A percentile compares a stretch with the other conserved stretches of the same genome.
These are phyloP conservation scores for Aspergillus sclerotiicarbonarius DNA, from an alignment of 495 filamentous ascomycete genomes.

Conservation along the genomic window DNA sequence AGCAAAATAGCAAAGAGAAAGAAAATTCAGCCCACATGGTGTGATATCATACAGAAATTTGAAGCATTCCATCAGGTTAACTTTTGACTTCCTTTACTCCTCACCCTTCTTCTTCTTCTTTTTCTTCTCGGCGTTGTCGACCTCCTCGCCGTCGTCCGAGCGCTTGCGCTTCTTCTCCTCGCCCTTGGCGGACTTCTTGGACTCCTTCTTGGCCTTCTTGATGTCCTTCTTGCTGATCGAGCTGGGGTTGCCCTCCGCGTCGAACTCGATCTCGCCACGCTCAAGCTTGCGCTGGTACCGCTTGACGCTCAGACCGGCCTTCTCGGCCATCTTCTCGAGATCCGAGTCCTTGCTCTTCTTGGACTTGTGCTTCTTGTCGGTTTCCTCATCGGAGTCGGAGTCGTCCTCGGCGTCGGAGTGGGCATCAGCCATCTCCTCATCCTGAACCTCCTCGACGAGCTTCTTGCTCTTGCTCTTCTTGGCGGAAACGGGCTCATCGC, in stretches of 20 bases:
- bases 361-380: conserved; percentile 36
- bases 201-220: conserved; percentile 70
- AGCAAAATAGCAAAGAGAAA: conserved; percentile 33
- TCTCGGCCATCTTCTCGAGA: conserved; percentile 54
- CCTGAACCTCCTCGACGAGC: conserved; percentile 51
- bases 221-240: conserved; percentile 71
- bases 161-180: conserved; percentile 58
- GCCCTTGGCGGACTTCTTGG: conserved; percentile 53
- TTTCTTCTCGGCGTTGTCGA: conserved; percentile 47
- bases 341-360: conserved; percentile 54
- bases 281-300: conserved; percentile 71
- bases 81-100: conserved; percentile 30
- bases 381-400: conserved; percentile 41
- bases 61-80: conserved; percentile 30
- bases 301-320: conserved; percentile 63
- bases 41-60: conserved; percentile 52
- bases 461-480: conserved; percentile 55
- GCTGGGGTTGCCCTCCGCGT: conserved; percentile 55
- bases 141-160: conserved; percentile 45
- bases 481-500: conserved; percentile 54
- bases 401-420: conserved; percentile 46
- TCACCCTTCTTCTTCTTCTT: conserved; percentile 58
- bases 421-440: conserved; percentile 57
- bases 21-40: conserved; percentile 25
- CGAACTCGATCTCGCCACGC: conserved; percentile 63